phyloP scores from a whole-genome alignment of 2,329 filamentous ascomycete species.

The Colletotrichum sidae region DNA sequence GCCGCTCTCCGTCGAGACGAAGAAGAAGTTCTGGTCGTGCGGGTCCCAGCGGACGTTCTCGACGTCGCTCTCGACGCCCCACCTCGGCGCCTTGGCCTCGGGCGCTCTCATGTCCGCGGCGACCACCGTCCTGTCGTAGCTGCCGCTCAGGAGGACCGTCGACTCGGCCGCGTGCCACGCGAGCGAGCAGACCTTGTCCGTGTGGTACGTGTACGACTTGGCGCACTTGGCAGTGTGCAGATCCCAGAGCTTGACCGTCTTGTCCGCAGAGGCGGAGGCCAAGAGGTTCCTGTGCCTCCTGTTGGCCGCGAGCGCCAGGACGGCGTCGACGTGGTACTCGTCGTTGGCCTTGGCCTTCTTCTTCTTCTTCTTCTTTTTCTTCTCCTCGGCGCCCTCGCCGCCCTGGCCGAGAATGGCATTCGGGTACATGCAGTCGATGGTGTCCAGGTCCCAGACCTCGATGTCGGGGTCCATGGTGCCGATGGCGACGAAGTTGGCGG shows the following conservation, averaged over 20 bases:
- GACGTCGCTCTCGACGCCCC: conserved; percentile 96
- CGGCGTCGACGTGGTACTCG: conserved; percentile 92
- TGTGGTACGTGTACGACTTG: conserved; percentile 95
- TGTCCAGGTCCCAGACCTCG: conserved; percentile 97
- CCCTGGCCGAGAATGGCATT: conserved; percentile 93
- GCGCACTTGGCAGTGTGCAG: conserved; percentile 91
- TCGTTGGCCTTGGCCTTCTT: conserved; percentile 91
- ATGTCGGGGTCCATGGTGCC: conserved; percentile 99
- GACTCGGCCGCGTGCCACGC: conserved; percentile 92
- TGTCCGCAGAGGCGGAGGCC: conserved; percentile 94
- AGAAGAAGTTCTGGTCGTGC: conserved; percentile 93
- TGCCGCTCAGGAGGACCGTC: conserved; percentile 90
- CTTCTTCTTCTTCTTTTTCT: conserved; percentile 89
- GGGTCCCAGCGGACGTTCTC: conserved; percentile 94
- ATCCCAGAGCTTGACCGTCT: conserved; percentile 98
- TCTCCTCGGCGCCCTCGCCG: conserved; percentile 64
- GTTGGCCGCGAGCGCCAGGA: conserved; percentile 92
- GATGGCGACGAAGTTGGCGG: conserved; percentile 92
- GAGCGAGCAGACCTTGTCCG: conserved; percentile 96
- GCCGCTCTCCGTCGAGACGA: conserved; percentile 91
- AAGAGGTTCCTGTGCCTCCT: conserved; percentile 93
- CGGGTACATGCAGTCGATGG: conserved; percentile 97
- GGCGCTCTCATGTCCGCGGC: conserved; percentile 97
- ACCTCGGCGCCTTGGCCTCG: conserved; percentile 82
- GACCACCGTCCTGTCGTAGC: conserved; percentile 93